Base-by-base conservation (phyloP, 306 rosid genomes). In the Myrica gale region DNA sequence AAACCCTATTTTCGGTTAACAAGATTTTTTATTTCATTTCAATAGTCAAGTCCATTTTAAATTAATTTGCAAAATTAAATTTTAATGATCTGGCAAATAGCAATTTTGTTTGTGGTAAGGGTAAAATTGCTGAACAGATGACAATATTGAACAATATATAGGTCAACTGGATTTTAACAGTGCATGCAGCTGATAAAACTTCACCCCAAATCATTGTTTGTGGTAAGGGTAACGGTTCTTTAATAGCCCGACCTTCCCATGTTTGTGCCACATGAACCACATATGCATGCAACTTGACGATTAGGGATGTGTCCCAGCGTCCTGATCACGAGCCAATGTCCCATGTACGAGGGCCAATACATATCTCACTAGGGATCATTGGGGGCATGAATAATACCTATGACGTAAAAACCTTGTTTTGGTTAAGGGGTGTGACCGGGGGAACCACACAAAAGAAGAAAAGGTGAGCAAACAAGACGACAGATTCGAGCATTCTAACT, bases 241-340 rank as follows among this genome's bases (percentile, higher is more conserved):
- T 75, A 79, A 57, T 46, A 77, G 71, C 68, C 89, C 92, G 78
- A 84, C 93, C 93, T 82, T 23, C 62, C 70, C 89, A 88, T 88
- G 92, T 83, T 82, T 80, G 81, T 47, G 78, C 84, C 96, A 90
- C 90, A 93, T 87, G 93, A 87, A 79, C 16, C 53, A 79, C 89
- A 90, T 88, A 82, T 85, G 92, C 88, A 84, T 51, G 80, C 17
- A 32, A 52, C 68, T 50, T 39, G 77, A 79, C 37, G n/a, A 45
- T 81, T 44, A 50, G 72, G 69, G 73, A 73, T 32, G 74, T 58
- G 71, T 77, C 80, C 73, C 10, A 73, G 74, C 23, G 46, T 32
- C 19, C 76, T 69, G 26, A 23, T 26, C 81, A 84, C 79, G 85
- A 81, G 87, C 77, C 82, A 58, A 81, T 89, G 89, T 85, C 85